These are phyloP conservation scores for Obba rivulosa DNA, from an alignment of 768 basidiomycete genomes.

Conservation along the genomic window DNA sequence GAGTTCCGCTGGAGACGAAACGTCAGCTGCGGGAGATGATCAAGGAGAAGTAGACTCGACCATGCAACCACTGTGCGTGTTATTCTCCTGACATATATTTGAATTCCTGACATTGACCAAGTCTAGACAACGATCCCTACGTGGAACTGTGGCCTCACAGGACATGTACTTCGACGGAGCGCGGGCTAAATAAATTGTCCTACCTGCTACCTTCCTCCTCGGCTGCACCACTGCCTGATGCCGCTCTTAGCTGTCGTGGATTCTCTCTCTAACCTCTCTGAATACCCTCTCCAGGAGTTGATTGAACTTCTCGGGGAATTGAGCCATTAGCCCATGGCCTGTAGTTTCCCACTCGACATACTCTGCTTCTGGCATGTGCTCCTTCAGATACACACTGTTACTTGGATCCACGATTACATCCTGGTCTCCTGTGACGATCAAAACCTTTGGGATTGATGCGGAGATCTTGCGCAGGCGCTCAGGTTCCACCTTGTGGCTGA, in stretches of 20 bases:
- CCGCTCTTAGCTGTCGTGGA: neutral
- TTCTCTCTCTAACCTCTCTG: conserved; percentile 38
- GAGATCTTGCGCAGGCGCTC: conserved; percentile 32
- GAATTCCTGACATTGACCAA: too few species aligned
- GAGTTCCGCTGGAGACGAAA: conserved; percentile 33
- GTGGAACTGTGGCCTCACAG: neutral
- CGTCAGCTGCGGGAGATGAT: conserved; percentile 34
- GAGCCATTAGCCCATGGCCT: conserved; percentile 58
- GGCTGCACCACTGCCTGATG: neutral
- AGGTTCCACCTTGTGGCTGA: conserved; percentile 53
- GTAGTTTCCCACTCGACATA: conserved; percentile 51
- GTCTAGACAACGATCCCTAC: too few species aligned
- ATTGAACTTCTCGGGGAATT: conserved; percentile 48
- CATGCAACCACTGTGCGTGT: too few species aligned
- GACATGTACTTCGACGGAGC: neutral
- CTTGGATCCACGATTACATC: conserved; percentile 52
- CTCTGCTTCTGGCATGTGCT: conserved; percentile 53
- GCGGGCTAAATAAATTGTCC: neutral
- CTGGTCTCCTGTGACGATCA: conserved; percentile 62
- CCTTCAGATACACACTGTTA: conserved; percentile 49
- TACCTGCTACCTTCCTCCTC: neutral
- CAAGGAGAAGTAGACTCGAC: conserved; percentile 14
- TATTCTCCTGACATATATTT: too few species aligned
- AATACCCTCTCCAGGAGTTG: conserved; percentile 50
- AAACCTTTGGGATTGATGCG: conserved; percentile 55